Percentiles rank a stretch among this genome's conserved stretches.
These are phyloP conservation scores for Pichia gijzeniarum DNA, from an alignment of 805 yeast genomes.

Conservation along the genomic window DNA sequence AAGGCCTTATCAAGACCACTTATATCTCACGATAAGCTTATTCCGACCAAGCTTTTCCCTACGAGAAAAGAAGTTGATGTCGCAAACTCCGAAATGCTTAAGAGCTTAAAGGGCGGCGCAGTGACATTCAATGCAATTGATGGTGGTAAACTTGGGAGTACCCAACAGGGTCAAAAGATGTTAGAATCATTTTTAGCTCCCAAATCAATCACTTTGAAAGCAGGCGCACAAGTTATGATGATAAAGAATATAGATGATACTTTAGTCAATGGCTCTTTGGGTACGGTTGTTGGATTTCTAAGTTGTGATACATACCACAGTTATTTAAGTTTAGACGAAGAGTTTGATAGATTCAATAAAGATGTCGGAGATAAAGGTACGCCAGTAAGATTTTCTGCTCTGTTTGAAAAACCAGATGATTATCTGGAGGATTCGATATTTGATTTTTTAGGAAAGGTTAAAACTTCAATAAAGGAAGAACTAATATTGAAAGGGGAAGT, in stretches of 20 bases:
- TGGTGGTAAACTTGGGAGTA: slow-evolving; percentile 41
- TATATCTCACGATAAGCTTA: slow-evolving; percentile 47
- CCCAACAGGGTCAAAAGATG: slow-evolving; percentile 37
- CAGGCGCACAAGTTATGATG: slow-evolving; percentile 80
- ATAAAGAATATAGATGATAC: slow-evolving; percentile 67
- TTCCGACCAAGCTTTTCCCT: slow-evolving; percentile 69
- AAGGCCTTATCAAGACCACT: slow-evolving; percentile 46
- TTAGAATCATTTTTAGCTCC: slow-evolving; percentile 61
- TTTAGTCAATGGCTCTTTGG: slow-evolving; percentile 72
- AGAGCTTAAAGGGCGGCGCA: slow-evolving; percentile 37
- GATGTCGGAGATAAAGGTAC: slow-evolving; percentile 2
- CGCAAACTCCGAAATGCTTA: slow-evolving; percentile 51
- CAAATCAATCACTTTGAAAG: slow-evolving; percentile 46
- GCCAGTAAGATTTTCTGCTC: not conserved
- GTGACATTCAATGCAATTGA: slow-evolving; percentile 46
- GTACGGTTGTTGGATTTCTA: slow-evolving; percentile 45
- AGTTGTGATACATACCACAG: slow-evolving; percentile 41
- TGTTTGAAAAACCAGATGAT: not conserved
- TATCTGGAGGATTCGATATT: slow-evolving; percentile 5
- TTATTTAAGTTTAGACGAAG: slow-evolving; percentile 11
- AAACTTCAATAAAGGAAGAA: not conserved
- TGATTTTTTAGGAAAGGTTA: slow-evolving; percentile 7
- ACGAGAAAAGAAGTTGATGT: slow-evolving; percentile 66
- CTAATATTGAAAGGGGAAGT: not conserved
- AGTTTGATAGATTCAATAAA: slow-evolving; percentile 14